These are phyloP conservation scores for Pichiaceae sp. DNA, from an alignment of 1,139 yeast genomes.

Conservation along the genomic window DNA sequence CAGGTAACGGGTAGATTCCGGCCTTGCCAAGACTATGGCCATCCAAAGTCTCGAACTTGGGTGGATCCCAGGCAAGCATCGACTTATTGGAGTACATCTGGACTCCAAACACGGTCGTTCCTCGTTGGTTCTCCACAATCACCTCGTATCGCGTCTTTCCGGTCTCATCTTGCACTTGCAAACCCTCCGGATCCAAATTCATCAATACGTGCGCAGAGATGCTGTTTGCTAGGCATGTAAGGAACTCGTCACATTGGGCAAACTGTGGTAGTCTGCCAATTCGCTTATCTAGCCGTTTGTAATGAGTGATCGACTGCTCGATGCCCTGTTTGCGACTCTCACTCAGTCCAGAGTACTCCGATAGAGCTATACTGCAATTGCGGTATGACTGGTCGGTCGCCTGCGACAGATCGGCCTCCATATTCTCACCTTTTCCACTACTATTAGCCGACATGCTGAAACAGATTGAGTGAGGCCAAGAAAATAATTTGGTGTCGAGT, in stretches of 20 bases:
- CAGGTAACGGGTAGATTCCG: conserved; percentile 51
- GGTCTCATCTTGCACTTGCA: conserved; percentile 3
- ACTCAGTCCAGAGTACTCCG: background rate
- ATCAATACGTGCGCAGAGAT: conserved; percentile 6
- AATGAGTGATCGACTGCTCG: conserved; percentile 14
- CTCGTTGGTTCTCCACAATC: conserved; percentile 61
- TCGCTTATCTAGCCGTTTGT: conserved; percentile 16
- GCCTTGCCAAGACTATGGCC: conserved; percentile 25
- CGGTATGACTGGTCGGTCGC: too few relatives aligned
- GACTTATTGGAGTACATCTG: conserved; percentile 51
- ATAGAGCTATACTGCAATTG: too few relatives aligned
- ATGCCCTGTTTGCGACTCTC: background rate
- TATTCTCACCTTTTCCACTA: too few relatives aligned
- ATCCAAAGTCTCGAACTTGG: conserved; percentile 25
- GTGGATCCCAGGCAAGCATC: conserved; percentile 48
- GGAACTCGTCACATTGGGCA: conserved; percentile 17
- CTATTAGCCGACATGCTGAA: too few relatives aligned
- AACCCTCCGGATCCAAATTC: conserved; percentile 6
- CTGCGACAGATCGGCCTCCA: too few relatives aligned
- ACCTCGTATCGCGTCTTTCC: conserved; percentile 15
- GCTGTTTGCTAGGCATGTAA: conserved; percentile 15
- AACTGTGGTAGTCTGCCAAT: conserved; percentile 22
- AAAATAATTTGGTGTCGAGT: too few relatives aligned
- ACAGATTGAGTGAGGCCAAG: too few relatives aligned
- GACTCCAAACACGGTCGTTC: conserved; percentile 55